Evolutionary conservation across 176 grass and related monocot species (phyloP).

Genomic region (Ensete glaucum): DNA sequence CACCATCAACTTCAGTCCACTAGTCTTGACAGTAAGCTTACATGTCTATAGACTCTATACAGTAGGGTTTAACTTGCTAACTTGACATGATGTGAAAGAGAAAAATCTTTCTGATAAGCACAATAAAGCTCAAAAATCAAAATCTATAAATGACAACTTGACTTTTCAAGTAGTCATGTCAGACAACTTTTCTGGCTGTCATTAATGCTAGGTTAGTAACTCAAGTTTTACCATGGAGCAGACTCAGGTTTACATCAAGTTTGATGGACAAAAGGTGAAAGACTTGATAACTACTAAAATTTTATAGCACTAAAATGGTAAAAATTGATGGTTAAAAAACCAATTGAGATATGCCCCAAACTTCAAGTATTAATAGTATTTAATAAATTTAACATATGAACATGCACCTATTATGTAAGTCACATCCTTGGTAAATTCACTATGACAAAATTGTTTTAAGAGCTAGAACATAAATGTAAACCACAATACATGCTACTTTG

Average conservation of each 20-base stretch:
- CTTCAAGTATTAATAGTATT: not conserved
- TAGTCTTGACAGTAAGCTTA: not conserved
- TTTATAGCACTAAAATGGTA: too few species aligned
- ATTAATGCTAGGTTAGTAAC: too few species aligned
- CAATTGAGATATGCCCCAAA: not conserved
- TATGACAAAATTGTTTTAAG: too few species aligned
- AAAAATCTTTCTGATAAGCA: not conserved
- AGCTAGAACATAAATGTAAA: too few species aligned
- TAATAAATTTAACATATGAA: not conserved
- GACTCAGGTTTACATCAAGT: too few species aligned
- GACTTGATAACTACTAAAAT: too few species aligned
- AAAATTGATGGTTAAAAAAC: not conserved
- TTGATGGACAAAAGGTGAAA: too few species aligned
- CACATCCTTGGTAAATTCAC: not conserved
- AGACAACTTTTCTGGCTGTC: too few species aligned
- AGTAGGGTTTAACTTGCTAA: not conserved
- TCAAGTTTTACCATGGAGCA: too few species aligned
- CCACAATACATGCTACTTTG: too few species aligned
- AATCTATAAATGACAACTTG: not conserved
- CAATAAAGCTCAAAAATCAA: not conserved
- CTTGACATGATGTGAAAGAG: not conserved
- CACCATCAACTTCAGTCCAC: not conserved
- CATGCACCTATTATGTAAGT: not conserved
- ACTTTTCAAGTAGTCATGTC: too few species aligned
- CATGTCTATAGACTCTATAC: not conserved